phyloP scores from a whole-genome alignment of 192 early-diverging fungal species.

The Podila horticola region DNA sequence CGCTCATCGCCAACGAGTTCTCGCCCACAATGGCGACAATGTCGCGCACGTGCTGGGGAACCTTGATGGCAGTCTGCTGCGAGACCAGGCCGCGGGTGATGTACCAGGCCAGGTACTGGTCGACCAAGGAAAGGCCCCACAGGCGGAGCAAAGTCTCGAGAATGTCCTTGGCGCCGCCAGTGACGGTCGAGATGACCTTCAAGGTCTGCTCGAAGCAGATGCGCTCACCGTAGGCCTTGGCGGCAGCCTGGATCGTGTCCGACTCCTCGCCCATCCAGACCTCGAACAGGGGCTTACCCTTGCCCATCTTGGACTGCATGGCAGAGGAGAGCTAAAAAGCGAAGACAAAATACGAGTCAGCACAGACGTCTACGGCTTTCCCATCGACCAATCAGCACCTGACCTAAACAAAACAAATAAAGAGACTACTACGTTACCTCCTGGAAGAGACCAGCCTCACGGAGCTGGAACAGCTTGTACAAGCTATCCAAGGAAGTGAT shows the following conservation, averaged over 20 bases:
- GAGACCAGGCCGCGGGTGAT: slow-evolving; percentile 60
- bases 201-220: slow-evolving; percentile 68
- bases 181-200: slow-evolving; percentile 40
- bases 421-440: slow-evolving; percentile 26
- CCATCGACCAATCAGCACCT: background rate
- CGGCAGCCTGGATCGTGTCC: slow-evolving; percentile 73
- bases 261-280: slow-evolving; percentile 84
- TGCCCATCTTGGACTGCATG: slow-evolving; percentile 62
- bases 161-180: slow-evolving; percentile 39
- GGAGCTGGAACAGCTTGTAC: slow-evolving; percentile 59
- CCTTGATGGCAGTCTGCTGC: slow-evolving; percentile 54
- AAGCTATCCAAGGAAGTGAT: slow-evolving; percentile 53
- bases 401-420: background rate
- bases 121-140: slow-evolving; percentile 62
- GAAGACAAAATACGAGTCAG: background rate
- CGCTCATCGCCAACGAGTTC: slow-evolving; percentile 59
- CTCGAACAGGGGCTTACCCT: slow-evolving; percentile 68
- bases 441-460: slow-evolving; percentile 57
- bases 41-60: slow-evolving; percentile 55
- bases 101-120: slow-evolving; percentile 67
- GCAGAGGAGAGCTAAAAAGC: slow-evolving; percentile 52
- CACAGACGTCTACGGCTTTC: background rate
- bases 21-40: slow-evolving; percentile 64
- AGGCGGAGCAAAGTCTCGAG: slow-evolving; percentile 58
- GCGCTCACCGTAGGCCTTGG: slow-evolving; percentile 74